A percentile compares a stretch with the other conserved stretches of the same genome.
Conservation (phyloP, 768 basidiomycete genomes). For the Vararia minispora region DNA sequence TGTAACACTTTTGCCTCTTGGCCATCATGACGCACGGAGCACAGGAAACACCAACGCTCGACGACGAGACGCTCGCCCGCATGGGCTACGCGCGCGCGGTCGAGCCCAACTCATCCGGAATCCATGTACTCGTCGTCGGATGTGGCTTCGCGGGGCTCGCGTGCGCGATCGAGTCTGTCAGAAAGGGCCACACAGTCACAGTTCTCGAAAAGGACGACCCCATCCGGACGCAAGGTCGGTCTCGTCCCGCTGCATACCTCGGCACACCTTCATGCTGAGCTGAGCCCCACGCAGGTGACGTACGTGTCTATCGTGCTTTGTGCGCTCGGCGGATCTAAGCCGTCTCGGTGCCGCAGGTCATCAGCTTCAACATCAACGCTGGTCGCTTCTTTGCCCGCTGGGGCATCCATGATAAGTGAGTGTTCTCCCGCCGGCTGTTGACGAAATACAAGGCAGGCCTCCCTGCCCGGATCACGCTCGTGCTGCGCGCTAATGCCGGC, state of each 20-base stretch:
- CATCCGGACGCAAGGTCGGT: slow-evolving; percentile 12
- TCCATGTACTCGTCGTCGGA: slow-evolving; percentile 16
- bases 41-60: too few relatives aligned
- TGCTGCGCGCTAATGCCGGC: too few relatives aligned
- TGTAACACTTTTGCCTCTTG: background rate
- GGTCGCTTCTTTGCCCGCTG: slow-evolving; percentile 17
- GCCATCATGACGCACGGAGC: too few relatives aligned
- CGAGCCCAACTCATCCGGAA: slow-evolving; percentile 4
- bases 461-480: too few relatives aligned
- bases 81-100: background rate
- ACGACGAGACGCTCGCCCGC: background rate
- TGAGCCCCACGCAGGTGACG: slow-evolving; percentile 8
- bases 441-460: slow-evolving; percentile 11
- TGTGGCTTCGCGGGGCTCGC: slow-evolving; percentile 20
- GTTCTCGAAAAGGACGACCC: slow-evolving; percentile 16
- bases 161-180: slow-evolving; percentile 19
- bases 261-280: background rate
- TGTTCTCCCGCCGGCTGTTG: background rate
- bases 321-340: too few relatives aligned
- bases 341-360: slow-evolving; percentile 6
- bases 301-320: slow-evolving; percentile 2
- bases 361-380: slow-evolving; percentile 15
- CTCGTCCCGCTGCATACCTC: background rate
- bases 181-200: slow-evolving; percentile 15
- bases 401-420: slow-evolving; percentile 15